Conservation (phyloP, 768 basidiomycete genomes). For the Cyclocybe cylindracea region DNA sequence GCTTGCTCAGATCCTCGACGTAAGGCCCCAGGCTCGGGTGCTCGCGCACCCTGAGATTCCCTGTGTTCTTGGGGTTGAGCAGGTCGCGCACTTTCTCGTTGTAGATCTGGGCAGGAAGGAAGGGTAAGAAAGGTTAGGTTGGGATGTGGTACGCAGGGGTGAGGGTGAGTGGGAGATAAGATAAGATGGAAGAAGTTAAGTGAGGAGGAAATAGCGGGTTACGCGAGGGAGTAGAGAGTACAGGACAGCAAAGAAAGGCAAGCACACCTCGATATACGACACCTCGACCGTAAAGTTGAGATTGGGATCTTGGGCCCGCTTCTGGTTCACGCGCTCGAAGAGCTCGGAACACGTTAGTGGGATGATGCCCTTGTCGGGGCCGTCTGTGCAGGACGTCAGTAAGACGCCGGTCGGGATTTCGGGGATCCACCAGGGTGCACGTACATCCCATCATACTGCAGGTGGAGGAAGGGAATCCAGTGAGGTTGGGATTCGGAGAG, state of each 20-base stretch:
- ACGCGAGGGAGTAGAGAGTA: no score
- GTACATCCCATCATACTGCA: constrained; percentile 93
- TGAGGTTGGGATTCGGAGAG: not conserved
- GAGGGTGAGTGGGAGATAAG: no score
- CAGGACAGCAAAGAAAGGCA: not conserved
- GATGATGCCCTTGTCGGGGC: constrained; percentile 95
- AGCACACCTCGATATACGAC: constrained; percentile 89
- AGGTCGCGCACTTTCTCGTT: constrained; percentile 98
- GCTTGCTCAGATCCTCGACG: constrained; percentile 94
- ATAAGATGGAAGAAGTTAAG: no score
- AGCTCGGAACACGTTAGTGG: constrained; percentile 93
- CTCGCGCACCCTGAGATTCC: constrained; percentile 95
- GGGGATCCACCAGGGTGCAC: constrained; percentile 30
- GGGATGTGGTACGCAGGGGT: not conserved
- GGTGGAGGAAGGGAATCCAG: constrained; percentile 1
- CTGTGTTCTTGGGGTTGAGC: constrained; percentile 95
- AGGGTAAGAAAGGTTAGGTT: not conserved
- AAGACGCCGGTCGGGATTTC: not conserved
- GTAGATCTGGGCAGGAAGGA: constrained; percentile 63
- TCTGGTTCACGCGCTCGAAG: constrained; percentile 77
- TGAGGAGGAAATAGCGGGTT: no score
- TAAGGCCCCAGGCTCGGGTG: constrained; percentile 97
- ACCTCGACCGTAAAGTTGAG: constrained; percentile 91
- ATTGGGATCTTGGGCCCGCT: constrained; percentile 63
- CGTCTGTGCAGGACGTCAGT: constrained; percentile 52